Evolutionary conservation across 1,284 basidiomycete species (phyloP).

Genomic region (Exobasidium cylindrosporum): DNA sequence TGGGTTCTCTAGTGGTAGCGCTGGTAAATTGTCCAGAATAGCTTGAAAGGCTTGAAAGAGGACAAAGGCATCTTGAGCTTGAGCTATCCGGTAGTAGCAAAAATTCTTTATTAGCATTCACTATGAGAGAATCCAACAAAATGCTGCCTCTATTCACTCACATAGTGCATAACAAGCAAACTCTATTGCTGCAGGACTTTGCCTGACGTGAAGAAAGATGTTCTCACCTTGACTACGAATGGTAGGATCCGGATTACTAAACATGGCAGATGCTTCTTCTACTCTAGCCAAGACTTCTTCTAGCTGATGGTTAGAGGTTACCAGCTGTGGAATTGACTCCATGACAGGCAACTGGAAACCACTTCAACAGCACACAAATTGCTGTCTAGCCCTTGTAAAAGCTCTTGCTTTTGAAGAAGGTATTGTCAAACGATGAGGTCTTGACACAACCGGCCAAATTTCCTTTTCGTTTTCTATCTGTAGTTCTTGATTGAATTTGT

Average conservation of each 20-base stretch:
- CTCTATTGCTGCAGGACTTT: slow-evolving; percentile 35
- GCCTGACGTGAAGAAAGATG: slow-evolving; percentile 36
- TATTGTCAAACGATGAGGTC: too few species aligned
- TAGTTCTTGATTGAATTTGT: too few species aligned
- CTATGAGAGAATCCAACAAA: background rate
- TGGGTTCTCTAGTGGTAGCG: slow-evolving; percentile 23
- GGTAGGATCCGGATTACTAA: slow-evolving; percentile 37
- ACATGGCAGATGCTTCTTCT: slow-evolving; percentile 32
- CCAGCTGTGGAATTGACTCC: slow-evolving; percentile 12
- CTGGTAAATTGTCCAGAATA: slow-evolving; percentile 30
- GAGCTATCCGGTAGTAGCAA: slow-evolving; percentile 16
- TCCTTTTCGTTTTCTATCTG: too few species aligned
- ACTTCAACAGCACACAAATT: too few species aligned
- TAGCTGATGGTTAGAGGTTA: slow-evolving; percentile 30
- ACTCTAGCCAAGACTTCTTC: slow-evolving; percentile 32
- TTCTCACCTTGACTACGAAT: slow-evolving; percentile 34
- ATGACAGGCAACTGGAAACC: too few species aligned
- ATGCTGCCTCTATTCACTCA: background rate
- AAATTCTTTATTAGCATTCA: background rate
- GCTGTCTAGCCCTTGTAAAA: too few species aligned
- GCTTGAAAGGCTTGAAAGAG: slow-evolving; percentile 37
- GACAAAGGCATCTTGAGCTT: slow-evolving; percentile 33
- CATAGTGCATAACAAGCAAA: slow-evolving; percentile 31
- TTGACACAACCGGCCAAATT: too few species aligned
- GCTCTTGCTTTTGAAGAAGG: too few species aligned